Evolutionary conservation across 441 rosid genomes (phyloP), one percentile per base, ranked within the genome.

Genomic region (Geranium incanum): DNA sequence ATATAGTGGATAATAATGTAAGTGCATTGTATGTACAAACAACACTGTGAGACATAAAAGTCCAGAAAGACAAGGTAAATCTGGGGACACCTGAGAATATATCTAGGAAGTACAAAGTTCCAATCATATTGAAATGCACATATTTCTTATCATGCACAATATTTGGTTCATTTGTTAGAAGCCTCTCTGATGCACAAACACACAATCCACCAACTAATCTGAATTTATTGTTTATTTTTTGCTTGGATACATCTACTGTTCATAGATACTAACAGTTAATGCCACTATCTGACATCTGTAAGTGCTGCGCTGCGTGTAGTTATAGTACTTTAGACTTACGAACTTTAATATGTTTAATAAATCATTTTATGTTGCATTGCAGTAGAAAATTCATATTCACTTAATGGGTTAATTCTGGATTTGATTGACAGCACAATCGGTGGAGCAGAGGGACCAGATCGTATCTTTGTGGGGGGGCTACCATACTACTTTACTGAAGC

Each of bases 401-500:
- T 50, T 66, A 21, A 33, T 67, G 18, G n/a, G 6, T 36, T 74
- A 15, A 74, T 64, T 74, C 13, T 4, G 68, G 38, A 41, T 74
- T 36, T 64, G 41, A 43, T 75, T 19, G 67, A 6, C 78, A 78
- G 83, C 50, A 41, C 77, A 72, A 48, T 70, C 67, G 82, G 82
- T 62, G 79, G 79, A 60, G 76, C 75, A 38, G 79, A 79, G 73
- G 82, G 82, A 41, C 79, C 82, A 21, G 82, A 79, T 23, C 82
- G 82, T 4, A 74, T 79, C 19, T 79, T 79, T 79, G 82, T 79
- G 67, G 82, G 82, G 70, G 79, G 82, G 36, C 68, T 79, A 15
- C 82, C 82, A 6, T 79, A 79, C 72, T 79, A 79, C 57, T 79
- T 79, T 59, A 76, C 82, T 65, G 82, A 79, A 70, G 64, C 77